Conservation (phyloP, 1,284 basidiomycete species). For the Boletellus dicymbophilus region DNA sequence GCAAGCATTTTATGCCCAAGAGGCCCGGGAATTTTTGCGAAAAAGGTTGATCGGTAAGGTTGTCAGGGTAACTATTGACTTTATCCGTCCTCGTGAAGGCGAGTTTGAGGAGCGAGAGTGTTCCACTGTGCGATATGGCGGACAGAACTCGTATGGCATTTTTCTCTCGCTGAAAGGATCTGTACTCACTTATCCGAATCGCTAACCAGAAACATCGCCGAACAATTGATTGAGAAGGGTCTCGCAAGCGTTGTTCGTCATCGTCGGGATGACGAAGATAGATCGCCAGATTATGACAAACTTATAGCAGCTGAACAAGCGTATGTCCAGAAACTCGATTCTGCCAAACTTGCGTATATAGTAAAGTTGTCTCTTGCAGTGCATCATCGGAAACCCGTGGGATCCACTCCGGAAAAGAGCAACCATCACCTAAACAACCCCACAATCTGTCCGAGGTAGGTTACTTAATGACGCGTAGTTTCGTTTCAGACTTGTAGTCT, state of each 20-base stretch:
- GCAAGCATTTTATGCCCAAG: constrained; percentile 87
- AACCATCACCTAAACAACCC: constrained; percentile 68
- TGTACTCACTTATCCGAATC: constrained; percentile 5
- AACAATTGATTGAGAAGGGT: constrained; percentile 92
- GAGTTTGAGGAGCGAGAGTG: constrained; percentile 94
- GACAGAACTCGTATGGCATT: constrained; percentile 63
- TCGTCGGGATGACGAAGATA: constrained; percentile 92
- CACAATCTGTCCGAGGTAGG: constrained; percentile 85
- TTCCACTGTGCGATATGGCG: constrained; percentile 85
- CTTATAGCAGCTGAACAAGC: constrained; percentile 92
- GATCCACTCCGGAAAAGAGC: constrained; percentile 92
- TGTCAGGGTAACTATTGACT: constrained; percentile 85
- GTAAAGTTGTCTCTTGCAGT: constrained; percentile 38
- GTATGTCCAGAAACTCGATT: constrained; percentile 46
- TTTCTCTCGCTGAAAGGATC: constrained; percentile 1
- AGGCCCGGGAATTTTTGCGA: constrained; percentile 90
- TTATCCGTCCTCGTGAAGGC: constrained; percentile 89
- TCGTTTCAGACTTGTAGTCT: constrained; percentile 9
- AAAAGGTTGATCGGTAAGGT: constrained; percentile 91
- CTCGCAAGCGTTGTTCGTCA: constrained; percentile 90
- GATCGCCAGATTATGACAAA: constrained; percentile 93
- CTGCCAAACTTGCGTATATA: neutral
- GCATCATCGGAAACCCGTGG: constrained; percentile 83
- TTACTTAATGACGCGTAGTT: neutral
- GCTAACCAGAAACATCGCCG: constrained; percentile 80